Percentiles rank a stretch among this genome's conserved stretches.
phyloP scores from a whole-genome alignment of 345 rosid species.

The Eucalyptus marginata region DNA sequence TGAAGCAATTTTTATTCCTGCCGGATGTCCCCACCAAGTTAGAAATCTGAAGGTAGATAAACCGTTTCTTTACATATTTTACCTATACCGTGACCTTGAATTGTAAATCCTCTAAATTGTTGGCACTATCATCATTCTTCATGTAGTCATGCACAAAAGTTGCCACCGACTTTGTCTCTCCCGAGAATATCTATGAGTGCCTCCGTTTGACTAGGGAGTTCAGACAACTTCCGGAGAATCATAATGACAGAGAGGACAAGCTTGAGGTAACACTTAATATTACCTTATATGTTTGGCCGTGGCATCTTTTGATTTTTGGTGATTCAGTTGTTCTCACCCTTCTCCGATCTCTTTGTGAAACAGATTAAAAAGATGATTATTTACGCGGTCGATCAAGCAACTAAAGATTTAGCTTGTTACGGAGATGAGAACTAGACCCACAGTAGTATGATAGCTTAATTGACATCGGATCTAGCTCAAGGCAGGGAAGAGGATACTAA shows the following conservation, averaged over 20 bases:
- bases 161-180: too few relatives aligned
- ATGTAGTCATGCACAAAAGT: too few relatives aligned
- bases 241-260: conserved; percentile 78
- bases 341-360: not conserved
- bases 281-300: not conserved
- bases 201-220: conserved; percentile 18
- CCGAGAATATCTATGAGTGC: too few relatives aligned
- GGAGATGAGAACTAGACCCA: not conserved
- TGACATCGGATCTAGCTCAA: not conserved
- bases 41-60: conserved; percentile 66
- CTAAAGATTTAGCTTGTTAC: not conserved
- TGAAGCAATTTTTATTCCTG: conserved; percentile 87
- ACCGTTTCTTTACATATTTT: not conserved
- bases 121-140: too few relatives aligned
- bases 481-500: not conserved
- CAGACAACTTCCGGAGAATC: conserved; percentile 72
- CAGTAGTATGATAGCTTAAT: not conserved
- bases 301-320: not conserved
- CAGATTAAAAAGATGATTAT: conserved; percentile 84
- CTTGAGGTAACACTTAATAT: conserved; percentile 44
- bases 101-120: too few relatives aligned
- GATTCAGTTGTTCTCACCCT: not conserved
- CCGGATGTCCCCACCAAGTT: conserved; percentile 97
- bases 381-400: conserved; percentile 35
- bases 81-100: too few relatives aligned